These are phyloP conservation scores for Candida incommunis DNA, from an alignment of 805 yeast species.

Conservation along the genomic window DNA sequence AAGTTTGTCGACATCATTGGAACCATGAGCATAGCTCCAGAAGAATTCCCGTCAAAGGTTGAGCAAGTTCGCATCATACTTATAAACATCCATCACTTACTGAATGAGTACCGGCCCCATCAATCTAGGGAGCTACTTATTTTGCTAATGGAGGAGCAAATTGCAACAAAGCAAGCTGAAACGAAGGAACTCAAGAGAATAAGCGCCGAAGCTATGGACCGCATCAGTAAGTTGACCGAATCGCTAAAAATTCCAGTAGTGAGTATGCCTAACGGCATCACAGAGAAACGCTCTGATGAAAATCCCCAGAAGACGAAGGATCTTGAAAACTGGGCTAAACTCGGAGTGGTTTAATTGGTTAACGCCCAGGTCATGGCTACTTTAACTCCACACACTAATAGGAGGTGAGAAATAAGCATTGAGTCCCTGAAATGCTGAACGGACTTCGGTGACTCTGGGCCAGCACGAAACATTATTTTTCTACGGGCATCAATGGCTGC, in stretches of 20 bases:
- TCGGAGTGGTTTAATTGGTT: not conserved
- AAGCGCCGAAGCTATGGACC: not conserved
- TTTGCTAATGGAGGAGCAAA: slow-evolving; percentile 54
- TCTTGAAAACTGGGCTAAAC: not conserved
- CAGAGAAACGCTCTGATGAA: not conserved
- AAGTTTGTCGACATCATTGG: slow-evolving; percentile 78
- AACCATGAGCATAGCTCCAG: slow-evolving; percentile 59
- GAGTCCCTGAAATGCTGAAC: no score
- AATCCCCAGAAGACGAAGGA: not conserved
- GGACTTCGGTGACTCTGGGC: no score
- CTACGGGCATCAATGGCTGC: no score
- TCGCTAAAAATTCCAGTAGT: not conserved
- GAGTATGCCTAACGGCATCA: not conserved
- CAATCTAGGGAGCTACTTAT: slow-evolving; percentile 86
- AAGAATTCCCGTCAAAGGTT: slow-evolving; percentile 43
- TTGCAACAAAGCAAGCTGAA: slow-evolving; percentile 21
- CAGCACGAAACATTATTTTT: no score
- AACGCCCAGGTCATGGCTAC: no score
- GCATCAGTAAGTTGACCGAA: not conserved
- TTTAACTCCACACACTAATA: no score
- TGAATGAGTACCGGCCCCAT: slow-evolving; percentile 89
- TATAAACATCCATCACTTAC: slow-evolving; percentile 79
- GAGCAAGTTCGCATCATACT: slow-evolving; percentile 69
- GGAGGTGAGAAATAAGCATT: no score
- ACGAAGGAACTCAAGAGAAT: slow-evolving; percentile 19